Evolutionary conservation across 2,329 filamentous ascomycete species (phyloP), one percentile per base, ranked within the genome.

Genomic region (Fragosphaeria purpurea): DNA sequence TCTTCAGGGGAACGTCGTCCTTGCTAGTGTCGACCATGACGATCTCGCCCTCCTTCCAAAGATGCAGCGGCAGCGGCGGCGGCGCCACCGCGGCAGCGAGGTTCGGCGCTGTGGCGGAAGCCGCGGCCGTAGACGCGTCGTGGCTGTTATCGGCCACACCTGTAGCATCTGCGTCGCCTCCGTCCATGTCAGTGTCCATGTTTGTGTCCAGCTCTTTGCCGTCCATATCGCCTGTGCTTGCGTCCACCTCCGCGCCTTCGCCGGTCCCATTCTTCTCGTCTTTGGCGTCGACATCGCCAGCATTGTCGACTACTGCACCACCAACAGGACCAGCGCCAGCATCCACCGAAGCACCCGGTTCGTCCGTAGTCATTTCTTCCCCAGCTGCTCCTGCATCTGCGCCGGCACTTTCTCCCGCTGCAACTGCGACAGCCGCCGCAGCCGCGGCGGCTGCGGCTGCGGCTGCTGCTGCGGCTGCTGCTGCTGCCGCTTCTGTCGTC

Each of bases 11-110:
- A 5, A 83, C 68, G 52, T 83, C 80, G 55, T 82, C 79, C 41
- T 70, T 73, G 42, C 80, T 76, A 54, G 75, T 76, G 56, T 83
- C 79, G 41, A 84, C 74, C 68, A 83, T 77, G 53, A 80, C 69
- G 40, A 70, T 63, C 46, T 57, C 57, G 41, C 51, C 57, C 8
- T 53, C 38, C 44, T 56, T 52, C 51, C 53, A 57, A 22, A 56
- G 52, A 32, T 55, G 54, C 44, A 54, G 50, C 35, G 53, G 48
- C n/a, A 50, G 41, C 30, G 68, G 62, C 54, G 67, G 63, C 35
- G 65, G 62, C 31, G 67, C 47, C 64, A 57, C 41, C 67, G 65
- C 45, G 11, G 35, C 35, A 22, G 22, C 22, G 22, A 22, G 22
- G 22, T 22, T 22, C 22, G 22, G 22, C 22, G 22, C 22, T 22